Percentiles rank a stretch among this genome's conserved stretches.
phyloP scores from a whole-genome alignment of 2,329 filamentous ascomycete species.

The Cercospora citrullina region DNA sequence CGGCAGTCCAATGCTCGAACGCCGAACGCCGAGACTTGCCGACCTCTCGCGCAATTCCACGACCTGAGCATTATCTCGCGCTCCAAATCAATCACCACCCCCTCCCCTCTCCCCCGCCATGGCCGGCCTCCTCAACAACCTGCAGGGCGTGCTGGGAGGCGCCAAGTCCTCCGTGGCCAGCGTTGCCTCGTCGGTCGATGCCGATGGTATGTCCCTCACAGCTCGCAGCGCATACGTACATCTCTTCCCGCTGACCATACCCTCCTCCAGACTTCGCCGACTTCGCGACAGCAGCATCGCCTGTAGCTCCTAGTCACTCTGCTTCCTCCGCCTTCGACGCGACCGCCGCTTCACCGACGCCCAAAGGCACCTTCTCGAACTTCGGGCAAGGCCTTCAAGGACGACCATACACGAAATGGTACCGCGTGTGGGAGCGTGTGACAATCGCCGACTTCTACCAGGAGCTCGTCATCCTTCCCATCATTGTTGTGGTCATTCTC shows the following conservation, averaged over 20 bases:
- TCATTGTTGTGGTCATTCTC: conserved; percentile 71
- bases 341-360: conserved; percentile 39
- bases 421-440: conserved; percentile 91
- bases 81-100: not conserved
- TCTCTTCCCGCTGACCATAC: conserved; percentile 17
- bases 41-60: not conserved
- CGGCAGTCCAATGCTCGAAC: not conserved
- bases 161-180: conserved; percentile 57
- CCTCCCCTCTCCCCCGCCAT: conserved; percentile 32
- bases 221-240: not conserved
- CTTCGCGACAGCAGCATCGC: conserved; percentile 77
- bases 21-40: conserved; percentile 5
- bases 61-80: not conserved
- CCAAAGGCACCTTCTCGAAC: conserved; percentile 33
- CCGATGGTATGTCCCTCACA: conserved; percentile 18
- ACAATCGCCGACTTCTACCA: conserved; percentile 79
- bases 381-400: conserved; percentile 46
- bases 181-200: conserved; percentile 39
- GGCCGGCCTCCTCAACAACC: conserved; percentile 62
- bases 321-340: conserved; percentile 52
- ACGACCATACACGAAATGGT: conserved; percentile 88
- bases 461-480: conserved; percentile 77
- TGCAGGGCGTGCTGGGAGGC: conserved; percentile 70
- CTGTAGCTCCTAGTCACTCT: conserved; percentile 55
- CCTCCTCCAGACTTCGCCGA: conserved; percentile 78